A percentile compares a stretch with the other conserved stretches of the same genome.
phyloP scores from a whole-genome alignment of 805 yeast species.

The Yarrowia sp. region DNA sequence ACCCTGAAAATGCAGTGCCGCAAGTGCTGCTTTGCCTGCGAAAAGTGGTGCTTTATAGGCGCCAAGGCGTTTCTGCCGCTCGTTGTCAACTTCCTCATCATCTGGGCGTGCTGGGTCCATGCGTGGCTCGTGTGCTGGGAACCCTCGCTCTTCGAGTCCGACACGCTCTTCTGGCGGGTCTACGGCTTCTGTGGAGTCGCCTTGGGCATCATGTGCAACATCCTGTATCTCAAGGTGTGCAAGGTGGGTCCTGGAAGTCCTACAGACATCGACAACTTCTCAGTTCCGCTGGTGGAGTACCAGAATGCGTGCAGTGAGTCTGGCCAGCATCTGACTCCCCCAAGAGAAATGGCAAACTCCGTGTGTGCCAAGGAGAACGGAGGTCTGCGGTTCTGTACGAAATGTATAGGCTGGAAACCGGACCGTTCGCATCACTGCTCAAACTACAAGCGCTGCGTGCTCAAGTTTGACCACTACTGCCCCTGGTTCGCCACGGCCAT shows the following conservation, averaged over 20 bases:
- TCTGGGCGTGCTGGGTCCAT: constrained; percentile 38
- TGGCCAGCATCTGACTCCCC: constrained; percentile 27
- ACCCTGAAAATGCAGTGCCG: constrained; percentile 17
- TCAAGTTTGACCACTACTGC: constrained; percentile 70
- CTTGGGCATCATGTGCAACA: constrained; percentile 25
- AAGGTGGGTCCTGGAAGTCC: constrained; percentile 29
- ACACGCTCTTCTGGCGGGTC: constrained; percentile 13
- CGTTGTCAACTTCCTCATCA: constrained; percentile 36
- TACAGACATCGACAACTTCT: constrained; percentile 14
- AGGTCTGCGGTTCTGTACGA: constrained; percentile 52
- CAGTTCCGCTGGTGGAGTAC: constrained; percentile 27
- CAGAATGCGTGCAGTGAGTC: constrained; percentile 9
- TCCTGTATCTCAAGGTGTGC: constrained; percentile 25
- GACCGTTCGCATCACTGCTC: constrained; percentile 56
- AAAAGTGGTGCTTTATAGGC: constrained; percentile 13
- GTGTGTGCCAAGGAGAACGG: constrained; percentile 53
- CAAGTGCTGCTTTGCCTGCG: constrained; percentile 38
- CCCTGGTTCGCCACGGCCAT: constrained; percentile 95
- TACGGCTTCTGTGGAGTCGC: constrained; percentile 19
- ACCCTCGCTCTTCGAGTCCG: constrained; percentile 21
- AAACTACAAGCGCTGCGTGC: constrained; percentile 51
- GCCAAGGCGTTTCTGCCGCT: constrained; percentile 22
- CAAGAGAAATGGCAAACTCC: constrained; percentile 18
- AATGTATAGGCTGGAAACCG: constrained; percentile 55
- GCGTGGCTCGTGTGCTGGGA: constrained; percentile 38